Base-by-base conservation (phyloP, 2,329 filamentous ascomycete species). In the Zymoseptoria tritici region DNA sequence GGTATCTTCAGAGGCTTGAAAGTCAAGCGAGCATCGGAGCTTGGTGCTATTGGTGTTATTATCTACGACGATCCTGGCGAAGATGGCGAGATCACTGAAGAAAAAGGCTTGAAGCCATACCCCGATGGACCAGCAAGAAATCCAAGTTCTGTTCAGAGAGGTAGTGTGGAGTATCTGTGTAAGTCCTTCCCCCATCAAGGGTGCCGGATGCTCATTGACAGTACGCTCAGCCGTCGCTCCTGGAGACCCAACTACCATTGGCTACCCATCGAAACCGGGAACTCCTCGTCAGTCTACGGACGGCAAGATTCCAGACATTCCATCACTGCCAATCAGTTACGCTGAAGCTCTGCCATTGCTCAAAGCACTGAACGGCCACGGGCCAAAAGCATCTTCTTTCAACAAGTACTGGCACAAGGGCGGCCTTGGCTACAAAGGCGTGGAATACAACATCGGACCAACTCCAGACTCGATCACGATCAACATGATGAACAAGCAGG, bases 241-340 rank as follows among this genome's bases (percentile, higher is more conserved):
- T 20, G 85, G 85, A 57, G 85, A 97, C 70, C 93, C 93, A 54
- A 96, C 94, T 0, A 97, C 94, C 0, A 91, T 91, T 19, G 94
- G 94, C 9, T 97, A 96, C 70, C 89, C 93, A 7, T 96, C 91
- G 0, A 93, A 93, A 73, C 93, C 92, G 4, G 93, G 88, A n/a
- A 89, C 81, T 22, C 89, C 90, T 42, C 87, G 93, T 22, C 80
- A 85, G 60, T 84, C 90, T 7, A 84, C 87, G 0, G 80, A 90
- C 20, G 79, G 83, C 26, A 82, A 83, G 6, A 94, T 88, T 31
- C 90, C 94, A 0, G 85, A 83, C 2, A 97, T 97, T 57, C 93
- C 94, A 0, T 97, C 93, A 0, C 78, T 97, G 1, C 93, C 93
- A 3, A 89, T 97, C 56, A 97, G 93, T 0, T 97, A 96, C 71